A percentile compares a stretch with the other conserved stretches of the same genome.
Conservation (phyloP, 2,329 filamentous ascomycete genomes). For the Ophiocordyceps sinensis region DNA sequence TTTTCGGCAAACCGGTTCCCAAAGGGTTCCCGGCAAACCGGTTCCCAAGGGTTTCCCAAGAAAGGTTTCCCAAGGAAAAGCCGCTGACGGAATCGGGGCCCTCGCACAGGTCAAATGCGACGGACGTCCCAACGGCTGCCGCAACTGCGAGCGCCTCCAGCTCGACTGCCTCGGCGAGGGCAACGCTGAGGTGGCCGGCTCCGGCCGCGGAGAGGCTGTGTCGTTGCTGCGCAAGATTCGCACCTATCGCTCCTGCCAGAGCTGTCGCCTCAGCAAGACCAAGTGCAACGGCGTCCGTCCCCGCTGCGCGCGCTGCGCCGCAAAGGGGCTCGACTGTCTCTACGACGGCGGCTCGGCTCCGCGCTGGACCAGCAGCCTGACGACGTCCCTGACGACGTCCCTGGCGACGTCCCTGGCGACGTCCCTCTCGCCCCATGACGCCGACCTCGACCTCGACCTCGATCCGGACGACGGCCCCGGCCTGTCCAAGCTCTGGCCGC, state of each 20-base stretch:
- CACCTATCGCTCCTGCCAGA: slow-evolving; percentile 24
- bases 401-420: too few relatives aligned
- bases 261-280: slow-evolving; percentile 25
- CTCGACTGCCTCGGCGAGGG: slow-evolving; percentile 24
- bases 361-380: slow-evolving; percentile 20
- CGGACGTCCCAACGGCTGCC: slow-evolving; percentile 25
- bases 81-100: not conserved
- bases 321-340: slow-evolving; percentile 20
- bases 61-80: not conserved
- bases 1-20: too few relatives aligned
- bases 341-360: slow-evolving; percentile 24
- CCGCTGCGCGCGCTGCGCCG: slow-evolving; percentile 19
- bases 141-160: slow-evolving; percentile 27
- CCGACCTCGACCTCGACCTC: not conserved
- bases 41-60: not conserved
- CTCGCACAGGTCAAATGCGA: slow-evolving; percentile 24
- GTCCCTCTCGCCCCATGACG: not conserved
- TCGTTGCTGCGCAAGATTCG: slow-evolving; percentile 22
- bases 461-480: not conserved
- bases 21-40: too few relatives aligned
- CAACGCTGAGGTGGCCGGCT: slow-evolving; percentile 12
- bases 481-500: not conserved
- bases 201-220: slow-evolving; percentile 12
- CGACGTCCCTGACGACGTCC: too few relatives aligned
- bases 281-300: slow-evolving; percentile 27